Evolutionary conservation across 179 eudicot species (phyloP), one percentile per base, ranked within the genome.

Genomic region (Vitellaria paradoxa): DNA sequence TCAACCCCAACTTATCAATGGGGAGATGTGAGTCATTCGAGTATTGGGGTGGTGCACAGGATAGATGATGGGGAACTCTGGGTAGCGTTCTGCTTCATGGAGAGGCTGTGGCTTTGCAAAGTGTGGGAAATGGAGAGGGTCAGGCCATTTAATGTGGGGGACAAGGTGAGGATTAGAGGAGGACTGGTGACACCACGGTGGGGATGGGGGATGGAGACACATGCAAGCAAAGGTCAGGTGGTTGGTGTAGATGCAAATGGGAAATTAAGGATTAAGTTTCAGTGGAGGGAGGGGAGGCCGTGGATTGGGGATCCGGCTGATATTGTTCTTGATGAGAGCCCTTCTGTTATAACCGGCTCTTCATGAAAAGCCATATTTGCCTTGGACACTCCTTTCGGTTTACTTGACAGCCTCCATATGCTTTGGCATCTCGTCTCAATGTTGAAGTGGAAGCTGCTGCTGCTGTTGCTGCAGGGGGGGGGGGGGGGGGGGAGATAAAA

Each of bases 181-280:
- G 93, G 97, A 72, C 82, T 96, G 5, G 94, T 88, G 76, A 83
- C 86, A 6, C 99, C 99, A 5, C 81, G 99, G 65, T 96, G 98
- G 98, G 99, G 94, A 3, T 96, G 99, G 99, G 99, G 99, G 23
- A 93, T 94, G 94, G 99, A 96, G 84, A 96, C 99, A 7, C 94
- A 89, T 82, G 91, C 94, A 0, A 96, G 99, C 83, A 96, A 84
- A 82, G 99, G 99, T 70, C 76, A 87, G 77, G 91, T 96, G 1
- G 98, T 94, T 3, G 98, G 99, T n/a, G 99, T 96, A 0, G 99
- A 96, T 80, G 99, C 98, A 8, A 93, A 96, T 46, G 99, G 99
- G 60, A 96, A 93, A 75, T 76, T 96, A 73, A 82, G 99, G 88
- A 96, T 96, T 23, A 89, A 87, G 80, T 96, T 96, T 68, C 80